Evolutionary conservation across 192 early-diverging fungal genomes (phyloP), one percentile per base, ranked within the genome.

Genomic region (Rhizophagus prolifer): DNA sequence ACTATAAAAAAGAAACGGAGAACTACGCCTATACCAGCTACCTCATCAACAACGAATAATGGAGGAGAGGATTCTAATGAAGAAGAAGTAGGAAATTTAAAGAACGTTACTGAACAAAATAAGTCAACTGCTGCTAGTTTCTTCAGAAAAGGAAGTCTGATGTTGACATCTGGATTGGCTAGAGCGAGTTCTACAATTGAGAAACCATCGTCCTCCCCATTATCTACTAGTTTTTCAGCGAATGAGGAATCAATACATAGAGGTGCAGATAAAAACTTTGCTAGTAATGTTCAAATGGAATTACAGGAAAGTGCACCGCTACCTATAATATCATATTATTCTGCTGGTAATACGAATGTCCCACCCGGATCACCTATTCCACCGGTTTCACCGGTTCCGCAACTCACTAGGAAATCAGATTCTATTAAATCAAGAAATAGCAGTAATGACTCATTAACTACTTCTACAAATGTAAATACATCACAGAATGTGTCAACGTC

Each of bases 1-100:
- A 67, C 4, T 67, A 38, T 64, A 30, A 64, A 30, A 30, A 64
- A 30, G 30, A 64, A 64, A 64, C 62, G 62, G 16, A 64, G 62
- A 26, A 0, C n/a, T 16, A 26, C 23, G 7, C 4, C 50, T 16
- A 0, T 10, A 54, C 10, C 50, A 4, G 50, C 50, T n/a, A 16
- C 47, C 4, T 12, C 47, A 16, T 16, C 19, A 54, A 1, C 19
- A 6, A 19, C 21, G 50, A 54, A 44, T 12, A 44, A 16, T n/a
- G 34, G 34, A 34, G 65, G 36, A 19, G 65, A 67, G 9, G 65
- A 67, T 1, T 25, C 65, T 38, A 34, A 44, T 41, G 65, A 67
- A 1, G 65, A 62, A 21, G 50, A 21, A 21, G 0, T 1, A 1
- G 50, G n/a, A 13, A 62, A 3, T 62, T 41, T n/a, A 38, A 36